Base-by-base conservation (phyloP, 495 filamentous ascomycete species). In the Astrothelium macrocarpum region DNA sequence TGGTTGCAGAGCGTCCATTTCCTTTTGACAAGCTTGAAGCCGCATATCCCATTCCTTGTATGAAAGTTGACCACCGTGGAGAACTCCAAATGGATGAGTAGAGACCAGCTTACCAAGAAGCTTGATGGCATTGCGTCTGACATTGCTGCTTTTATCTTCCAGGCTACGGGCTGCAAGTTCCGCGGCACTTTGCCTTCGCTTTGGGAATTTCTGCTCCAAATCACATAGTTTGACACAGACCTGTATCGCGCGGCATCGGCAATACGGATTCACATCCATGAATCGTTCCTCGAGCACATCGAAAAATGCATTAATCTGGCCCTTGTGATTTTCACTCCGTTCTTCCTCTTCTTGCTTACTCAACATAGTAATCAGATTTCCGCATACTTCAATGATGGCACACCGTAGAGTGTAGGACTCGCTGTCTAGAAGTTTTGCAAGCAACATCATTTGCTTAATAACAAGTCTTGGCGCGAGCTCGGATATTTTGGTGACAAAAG, bases 101-200 rank as follows among this genome's bases (percentile, higher is more conserved):
- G 89, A 87, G 62, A 97, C 87, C 11, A 99, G 79, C 60, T 88
- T 88, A 1, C 87, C 88, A 16, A 97, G 79, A 32, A 99, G 78
- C 69, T 95, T 97, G 73, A 99, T 95, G 0, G 95, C 91, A 71
- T 97, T 97, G 43, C 91, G 85, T 66, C 94, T 81, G 25, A 97
- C 94, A 72, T 97, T 93, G 73, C 95, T 97, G 74, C 94, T 97
- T 78, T 95, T 99, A 76, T 99, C 94, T 73, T 96, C 90, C 26
- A 99, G 78, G 71, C 92, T 96, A 67, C 88, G 82, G 43, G 89
- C 84, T 7, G 94, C 91, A 14, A 97, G 77, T 69, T 95, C 89
- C 18, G 95, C 88, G 0, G 85, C 91, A 64, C 81, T 84, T 74
- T 96, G 92, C 65, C 94, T 80, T 42, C 91, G 83, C 77, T 97